Evolutionary conservation across 2,329 filamentous ascomycete genomes (phyloP), one percentile per base, ranked within the genome.

Genomic region (Cladophialophora bantiana): DNA sequence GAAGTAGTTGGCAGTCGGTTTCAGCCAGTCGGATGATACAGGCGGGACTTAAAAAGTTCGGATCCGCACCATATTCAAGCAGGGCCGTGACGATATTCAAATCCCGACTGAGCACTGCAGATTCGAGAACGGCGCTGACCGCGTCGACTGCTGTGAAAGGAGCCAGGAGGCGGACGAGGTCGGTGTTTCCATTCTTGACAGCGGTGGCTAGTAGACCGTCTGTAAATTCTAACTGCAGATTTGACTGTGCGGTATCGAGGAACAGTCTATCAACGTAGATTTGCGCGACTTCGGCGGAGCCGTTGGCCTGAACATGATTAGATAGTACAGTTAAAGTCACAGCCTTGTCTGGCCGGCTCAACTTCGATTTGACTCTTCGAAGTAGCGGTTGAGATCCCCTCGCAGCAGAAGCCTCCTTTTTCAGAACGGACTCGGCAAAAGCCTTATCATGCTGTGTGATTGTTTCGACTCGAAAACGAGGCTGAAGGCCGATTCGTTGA

Each of bases 371-470:
- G 32, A 60, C 63, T 20, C 63, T 59, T 7, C 63, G 63, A 61
- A 65, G 63, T 2, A 60, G 57, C 3, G 45, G 45, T 31, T 65
- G 57, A 45, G 63, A 65, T 20, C 10, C 63, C 7, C 57, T 48
- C 42, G 50, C 56, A 35, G 57, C 40, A 3, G 56, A 55, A 12
- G 56, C 63, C 20, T 65, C 63, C 26, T 34, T 36, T 57, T 45
- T 65, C 20, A 65, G n/a, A 31, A 45, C 52, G 15, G 63, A 55
- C n/a, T 65, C 57, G 31, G 63, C 63, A 26, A 65, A 61, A 15
- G 63, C 35, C 10, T 59, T 60, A 61, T 65, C 63, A 35, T 59
- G 32, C n/a, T 61, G 56, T 32, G 32, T 65, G 53, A 65, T 61
- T 3, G 45, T 55, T 54, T 59, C 40, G 40, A 65, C 50, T 20